Conservation (phyloP, 768 basidiomycete species). For the Hericium coralloides region DNA sequence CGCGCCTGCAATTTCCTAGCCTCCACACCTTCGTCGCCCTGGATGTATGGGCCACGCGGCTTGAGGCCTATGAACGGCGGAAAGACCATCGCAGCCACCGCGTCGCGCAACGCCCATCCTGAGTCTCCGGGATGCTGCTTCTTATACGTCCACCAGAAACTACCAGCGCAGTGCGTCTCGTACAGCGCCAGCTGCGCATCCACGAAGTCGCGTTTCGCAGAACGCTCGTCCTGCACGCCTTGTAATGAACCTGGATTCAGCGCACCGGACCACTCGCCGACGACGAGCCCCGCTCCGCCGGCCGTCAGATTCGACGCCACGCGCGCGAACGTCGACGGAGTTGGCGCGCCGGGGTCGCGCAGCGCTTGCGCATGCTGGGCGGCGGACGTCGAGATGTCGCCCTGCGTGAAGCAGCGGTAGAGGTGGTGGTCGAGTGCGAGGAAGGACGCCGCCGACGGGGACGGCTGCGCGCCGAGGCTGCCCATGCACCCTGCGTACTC, state of each 20-base stretch:
- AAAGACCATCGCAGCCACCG: slow-evolving; percentile 51
- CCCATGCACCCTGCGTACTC: slow-evolving; percentile 39
- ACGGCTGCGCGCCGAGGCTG: neutral
- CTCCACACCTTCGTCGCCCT: slow-evolving; percentile 31
- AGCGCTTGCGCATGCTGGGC: slow-evolving; percentile 45
- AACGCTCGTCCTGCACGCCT: slow-evolving; percentile 32
- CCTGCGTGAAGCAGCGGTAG: slow-evolving; percentile 68
- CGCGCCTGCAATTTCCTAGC: slow-evolving; percentile 18
- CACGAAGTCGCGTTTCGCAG: slow-evolving; percentile 40
- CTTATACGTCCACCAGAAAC: slow-evolving; percentile 84
- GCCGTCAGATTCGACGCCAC: slow-evolving; percentile 24
- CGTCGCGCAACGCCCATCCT: slow-evolving; percentile 70
- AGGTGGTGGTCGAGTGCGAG: slow-evolving; percentile 75
- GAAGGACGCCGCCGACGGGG: slow-evolving; percentile 11
- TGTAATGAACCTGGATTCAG: slow-evolving; percentile 57
- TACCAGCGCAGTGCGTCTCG: slow-evolving; percentile 57
- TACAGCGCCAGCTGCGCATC: slow-evolving; percentile 58
- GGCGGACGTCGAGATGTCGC: slow-evolving; percentile 46
- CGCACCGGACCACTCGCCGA: slow-evolving; percentile 77
- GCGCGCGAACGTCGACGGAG: slow-evolving; percentile 31
- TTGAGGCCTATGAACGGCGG: slow-evolving; percentile 25
- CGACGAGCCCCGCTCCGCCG: slow-evolving; percentile 45
- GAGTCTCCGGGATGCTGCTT: slow-evolving; percentile 56
- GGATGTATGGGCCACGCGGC: slow-evolving; percentile 11
- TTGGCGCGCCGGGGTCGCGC: slow-evolving; percentile 28